Evolutionary conservation across 2,329 filamentous ascomycete species (phyloP), one percentile per base, ranked within the genome.

Genomic region (Colletotrichum sublineola): DNA sequence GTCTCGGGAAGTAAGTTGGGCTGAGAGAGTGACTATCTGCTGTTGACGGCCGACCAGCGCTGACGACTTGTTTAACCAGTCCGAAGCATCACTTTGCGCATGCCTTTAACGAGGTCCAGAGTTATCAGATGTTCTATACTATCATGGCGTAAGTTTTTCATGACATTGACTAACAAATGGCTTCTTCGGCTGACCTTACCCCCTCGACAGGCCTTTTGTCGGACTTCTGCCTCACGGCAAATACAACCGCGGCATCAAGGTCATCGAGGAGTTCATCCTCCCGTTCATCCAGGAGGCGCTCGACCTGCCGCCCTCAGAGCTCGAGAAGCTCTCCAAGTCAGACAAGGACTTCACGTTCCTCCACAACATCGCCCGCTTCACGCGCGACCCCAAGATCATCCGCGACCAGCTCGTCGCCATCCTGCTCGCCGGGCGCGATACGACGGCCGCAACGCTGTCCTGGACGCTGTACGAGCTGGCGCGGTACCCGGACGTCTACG

Each of bases 361-460:
- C n/a, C 91, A 95, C 79, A 92, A 92, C 65, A 87, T 96, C 14
- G 92, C 92, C 20, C 86, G 86, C 18, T 91, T 91, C 80, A 95
- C 93, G 0, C 88, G 91, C 15, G 84, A 88, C 67, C 82, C 83
- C 0, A 86, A 86, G 46, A 86, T 92, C 14, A 87, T 96, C 40
- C 91, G 93, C n/a, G 93, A 95, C 80, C 93, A 95, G 78, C 86
- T 95, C 53, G 89, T 94, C 60, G 90, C 91, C 11, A 87, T 95
- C 14, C 86, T 96, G 36, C 84, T 91, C 52, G 87, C 87, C 0
- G 87, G 86, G 0, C 83, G 87, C n/a, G 88, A 90, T 75, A 89
- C 87, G 1, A 89, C 87, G 0, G 86, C 86, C 2, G 81, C 80
- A 12, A 80, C 87, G 3, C 79, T 90, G 1, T 83, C 84, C 12